These are phyloP conservation scores for Gonium pectorale DNA, from an alignment of 139 green algal genomes.

Conservation along the genomic window DNA sequence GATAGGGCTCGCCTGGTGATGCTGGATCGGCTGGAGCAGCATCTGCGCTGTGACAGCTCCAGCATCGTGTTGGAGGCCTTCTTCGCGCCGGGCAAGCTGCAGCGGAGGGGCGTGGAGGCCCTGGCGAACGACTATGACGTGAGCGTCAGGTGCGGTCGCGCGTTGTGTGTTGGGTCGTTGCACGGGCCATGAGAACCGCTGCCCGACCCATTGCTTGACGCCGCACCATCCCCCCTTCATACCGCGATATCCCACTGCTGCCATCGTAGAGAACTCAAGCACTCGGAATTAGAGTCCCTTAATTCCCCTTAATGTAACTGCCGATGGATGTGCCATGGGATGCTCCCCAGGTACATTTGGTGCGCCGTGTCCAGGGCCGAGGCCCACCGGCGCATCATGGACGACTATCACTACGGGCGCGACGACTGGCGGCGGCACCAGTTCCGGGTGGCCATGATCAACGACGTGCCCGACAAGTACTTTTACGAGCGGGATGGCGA, in stretches of 20 bases:
- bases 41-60: background rate
- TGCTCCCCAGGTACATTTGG: conserved; percentile 11
- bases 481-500: background rate
- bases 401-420: background rate
- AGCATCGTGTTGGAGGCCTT: background rate
- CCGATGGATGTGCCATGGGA: background rate
- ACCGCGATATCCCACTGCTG: background rate
- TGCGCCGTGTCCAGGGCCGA: background rate
- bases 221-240: background rate
- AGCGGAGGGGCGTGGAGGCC: background rate
- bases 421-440: background rate
- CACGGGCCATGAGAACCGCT: background rate
- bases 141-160: background rate
- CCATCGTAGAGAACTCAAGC: background rate
- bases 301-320: background rate
- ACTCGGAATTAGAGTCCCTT: background rate
- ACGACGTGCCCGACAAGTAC: background rate
- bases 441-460: background rate
- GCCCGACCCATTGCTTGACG: background rate
- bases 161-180: no score
- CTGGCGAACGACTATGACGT: background rate
- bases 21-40: background rate
- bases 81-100: background rate
- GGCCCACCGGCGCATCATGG: background rate
- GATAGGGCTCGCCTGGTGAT: background rate